Evolutionary conservation across 1,284 basidiomycete species (phyloP).

Genomic region (Cystobasidium sp.): DNA sequence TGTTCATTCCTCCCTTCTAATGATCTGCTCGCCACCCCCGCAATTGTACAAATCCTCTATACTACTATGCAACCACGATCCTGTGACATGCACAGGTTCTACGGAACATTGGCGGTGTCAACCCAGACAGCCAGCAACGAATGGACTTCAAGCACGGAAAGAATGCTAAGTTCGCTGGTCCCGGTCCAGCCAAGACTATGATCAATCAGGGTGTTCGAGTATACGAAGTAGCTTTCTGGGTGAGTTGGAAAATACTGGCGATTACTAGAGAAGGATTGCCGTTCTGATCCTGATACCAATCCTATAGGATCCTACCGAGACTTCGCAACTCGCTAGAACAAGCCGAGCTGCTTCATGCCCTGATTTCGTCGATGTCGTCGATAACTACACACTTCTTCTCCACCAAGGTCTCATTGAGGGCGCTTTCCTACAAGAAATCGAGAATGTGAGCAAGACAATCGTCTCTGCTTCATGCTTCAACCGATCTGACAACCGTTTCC

Average conservation of each 20-base stretch:
- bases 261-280: no score
- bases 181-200: constrained; percentile 52
- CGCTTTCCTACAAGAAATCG: constrained; percentile 57
- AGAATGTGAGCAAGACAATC: constrained; percentile 45
- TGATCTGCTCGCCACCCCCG: constrained; percentile 6
- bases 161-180: constrained; percentile 34
- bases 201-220: constrained; percentile 55
- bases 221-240: constrained; percentile 59
- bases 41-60: background rate
- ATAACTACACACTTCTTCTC: constrained; percentile 58
- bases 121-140: constrained; percentile 42
- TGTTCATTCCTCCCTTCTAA: no score
- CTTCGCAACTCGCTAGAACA: constrained; percentile 55
- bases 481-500: background rate
- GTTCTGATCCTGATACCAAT: background rate
- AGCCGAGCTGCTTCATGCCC: constrained; percentile 58
- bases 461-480: background rate
- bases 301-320: constrained; percentile 52
- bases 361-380: constrained; percentile 58
- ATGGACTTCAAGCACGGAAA: constrained; percentile 46
- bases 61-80: background rate
- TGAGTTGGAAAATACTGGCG: no score
- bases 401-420: constrained; percentile 59
- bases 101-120: constrained; percentile 51
- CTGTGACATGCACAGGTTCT: constrained; percentile 46